Base-by-base conservation (phyloP, 495 filamentous ascomycete genomes). In the Platismatia glauca region DNA sequence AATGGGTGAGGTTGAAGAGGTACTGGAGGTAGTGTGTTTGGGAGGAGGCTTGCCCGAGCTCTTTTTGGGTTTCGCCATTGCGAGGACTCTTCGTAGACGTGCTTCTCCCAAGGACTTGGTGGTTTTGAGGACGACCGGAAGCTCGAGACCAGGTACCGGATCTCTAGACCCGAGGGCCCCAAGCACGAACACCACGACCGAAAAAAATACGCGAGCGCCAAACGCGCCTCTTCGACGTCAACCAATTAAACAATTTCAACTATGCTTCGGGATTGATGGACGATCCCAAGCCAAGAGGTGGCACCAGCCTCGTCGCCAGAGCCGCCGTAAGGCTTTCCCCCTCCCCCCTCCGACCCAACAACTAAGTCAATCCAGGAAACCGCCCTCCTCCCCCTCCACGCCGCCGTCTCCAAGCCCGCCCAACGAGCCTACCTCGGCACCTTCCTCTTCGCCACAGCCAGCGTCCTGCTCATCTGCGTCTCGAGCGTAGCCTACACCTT, bases 391-490 rank as follows among this genome's bases (percentile, higher is more conserved):
- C 81, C 83, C 7, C 66, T 84, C 63, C 78, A 73, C 64, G 74
- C 80, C 67, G 75, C 83, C 46, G 76, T 84, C 46, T 92, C 88
- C 41, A 86, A 83, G 68, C 74, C 82, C 43, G 87, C 88, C 12
- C 79, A 82, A 59, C 83, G 84, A 67, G 82, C 86, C 27, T 93
- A 95, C 69, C 71, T 96, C 52, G 84, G 82, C 68, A 83, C 83
- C n/a, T 64, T 83, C 15, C 75, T 95, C 33, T 81, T 91, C 68
- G 68, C 82, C 57, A 68, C 76, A 33, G 80, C 86, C 1, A 82
- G 80, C 16, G 35, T 82, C 11, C 67, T 81, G 41, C 79, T 96
- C 46, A 71, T 89, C 35, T 81, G 75, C 24, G 71, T 89, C 27
- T 85, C 90, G 3, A 76, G 79, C 3, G 58, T 86, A 29, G 86